Conservation (phyloP, 192 early-diverging fungal species). For the Nowakowskiella sp. region DNA sequence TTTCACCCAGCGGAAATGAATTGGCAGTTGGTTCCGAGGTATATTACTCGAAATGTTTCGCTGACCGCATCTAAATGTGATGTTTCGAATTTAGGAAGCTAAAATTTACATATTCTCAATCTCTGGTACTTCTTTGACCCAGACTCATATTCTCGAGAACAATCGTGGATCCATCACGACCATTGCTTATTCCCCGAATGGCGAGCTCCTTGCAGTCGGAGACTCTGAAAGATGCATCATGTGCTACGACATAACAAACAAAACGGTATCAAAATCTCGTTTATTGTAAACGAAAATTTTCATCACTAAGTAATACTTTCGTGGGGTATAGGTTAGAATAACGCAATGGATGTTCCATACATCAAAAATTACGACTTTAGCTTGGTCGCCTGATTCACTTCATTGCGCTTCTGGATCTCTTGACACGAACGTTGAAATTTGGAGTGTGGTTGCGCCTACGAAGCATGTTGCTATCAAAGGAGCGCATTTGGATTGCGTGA, state of each 20-base stretch:
- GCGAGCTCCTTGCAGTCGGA: conserved; percentile 66
- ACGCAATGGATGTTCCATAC: conserved; percentile 84
- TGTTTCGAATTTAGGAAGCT: no score
- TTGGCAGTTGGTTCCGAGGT: conserved; percentile 64
- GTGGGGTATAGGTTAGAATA: conserved; percentile 30
- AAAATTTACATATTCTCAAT: no score
- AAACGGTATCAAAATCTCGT: no score
- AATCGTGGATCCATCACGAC: conserved; percentile 66
- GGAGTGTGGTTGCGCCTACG: conserved; percentile 72
- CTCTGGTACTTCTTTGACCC: conserved; percentile 23
- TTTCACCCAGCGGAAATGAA: conserved; percentile 38
- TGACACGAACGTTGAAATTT: conserved; percentile 87
- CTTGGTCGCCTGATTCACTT: conserved; percentile 67
- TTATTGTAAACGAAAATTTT: no score
- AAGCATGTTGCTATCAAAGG: conserved; percentile 68
- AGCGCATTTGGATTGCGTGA: conserved; percentile 75
- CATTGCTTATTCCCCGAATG: conserved; percentile 70
- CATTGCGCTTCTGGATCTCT: conserved; percentile 73
- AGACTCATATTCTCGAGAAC: conserved; percentile 24
- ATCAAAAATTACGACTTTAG: conserved; percentile 70
- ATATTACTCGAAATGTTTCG: no score
- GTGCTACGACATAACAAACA: conserved; percentile 54
- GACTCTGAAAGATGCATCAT: conserved; percentile 74
- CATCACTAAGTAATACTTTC: conserved; percentile 32
- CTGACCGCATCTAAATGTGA: no score